Conservation (phyloP, 164 flowering plant genomes). For the Kingdonia uniflora region DNA sequence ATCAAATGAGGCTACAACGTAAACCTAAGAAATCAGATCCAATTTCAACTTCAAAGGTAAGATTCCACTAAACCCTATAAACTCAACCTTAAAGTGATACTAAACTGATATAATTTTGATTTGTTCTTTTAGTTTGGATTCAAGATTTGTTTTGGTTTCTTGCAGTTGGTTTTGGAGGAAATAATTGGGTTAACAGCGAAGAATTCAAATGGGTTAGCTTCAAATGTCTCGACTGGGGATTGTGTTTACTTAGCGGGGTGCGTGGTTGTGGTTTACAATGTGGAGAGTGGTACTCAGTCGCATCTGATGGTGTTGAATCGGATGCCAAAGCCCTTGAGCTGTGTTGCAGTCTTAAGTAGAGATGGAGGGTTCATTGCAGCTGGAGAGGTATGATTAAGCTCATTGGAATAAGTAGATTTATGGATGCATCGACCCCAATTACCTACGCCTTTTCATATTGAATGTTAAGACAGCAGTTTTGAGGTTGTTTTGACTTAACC, state of each 20-base stretch:
- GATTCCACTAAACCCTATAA: background rate
- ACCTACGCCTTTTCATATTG: background rate
- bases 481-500: background rate
- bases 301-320: constrained; percentile 49
- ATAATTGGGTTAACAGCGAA: constrained; percentile 51
- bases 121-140: background rate
- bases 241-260: constrained; percentile 65
- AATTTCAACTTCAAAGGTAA: constrained; percentile 31
- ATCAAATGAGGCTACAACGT: constrained; percentile 21
- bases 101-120: background rate
- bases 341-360: constrained; percentile 40
- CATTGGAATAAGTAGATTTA: no score
- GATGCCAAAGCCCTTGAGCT: constrained; percentile 49
- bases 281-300: constrained; percentile 34
- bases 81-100: background rate
- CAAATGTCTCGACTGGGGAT: constrained; percentile 22
- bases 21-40: constrained; percentile 23
- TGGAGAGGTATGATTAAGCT: constrained; percentile 39
- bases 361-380: constrained; percentile 49
- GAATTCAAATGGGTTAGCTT: constrained; percentile 54
- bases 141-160: background rate
- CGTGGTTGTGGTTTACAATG: constrained; percentile 52
- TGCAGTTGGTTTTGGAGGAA: constrained; percentile 52
- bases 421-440: background rate
- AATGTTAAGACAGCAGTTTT: background rate